Conservation (phyloP, 75 land plant species). For the Azolla pinnata region DNA sequence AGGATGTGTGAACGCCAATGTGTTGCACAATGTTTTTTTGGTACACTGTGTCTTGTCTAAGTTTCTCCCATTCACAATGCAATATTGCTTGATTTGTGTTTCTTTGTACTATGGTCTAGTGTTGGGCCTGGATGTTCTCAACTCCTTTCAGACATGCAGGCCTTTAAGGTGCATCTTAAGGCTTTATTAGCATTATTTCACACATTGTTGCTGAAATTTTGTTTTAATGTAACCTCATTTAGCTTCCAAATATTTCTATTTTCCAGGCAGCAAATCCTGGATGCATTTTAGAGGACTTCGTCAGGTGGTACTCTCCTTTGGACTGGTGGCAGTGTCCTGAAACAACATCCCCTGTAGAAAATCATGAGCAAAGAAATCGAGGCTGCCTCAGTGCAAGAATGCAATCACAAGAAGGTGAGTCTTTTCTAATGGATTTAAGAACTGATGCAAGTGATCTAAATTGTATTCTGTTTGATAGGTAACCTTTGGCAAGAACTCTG, state of each 20-base stretch:
- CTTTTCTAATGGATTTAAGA: background rate
- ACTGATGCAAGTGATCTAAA: background rate
- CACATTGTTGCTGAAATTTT: background rate
- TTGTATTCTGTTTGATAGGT: conserved; percentile 27
- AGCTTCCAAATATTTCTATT: background rate
- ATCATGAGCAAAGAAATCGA: conserved; percentile 25
- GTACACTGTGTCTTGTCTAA: too few species aligned
- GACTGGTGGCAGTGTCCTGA: conserved; percentile 68
- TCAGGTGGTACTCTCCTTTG: conserved; percentile 96
- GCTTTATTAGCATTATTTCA: too few species aligned
- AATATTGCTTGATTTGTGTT: too few species aligned
- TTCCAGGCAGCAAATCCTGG: conserved; percentile 96
- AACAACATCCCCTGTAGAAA: conserved; percentile 13
- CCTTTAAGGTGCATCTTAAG: conserved; percentile 91
- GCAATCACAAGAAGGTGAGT: conserved; percentile 65
- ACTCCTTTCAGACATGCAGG: conserved; percentile 98
- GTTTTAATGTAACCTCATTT: background rate
- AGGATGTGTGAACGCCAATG: too few species aligned
- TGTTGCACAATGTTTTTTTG: too few species aligned
- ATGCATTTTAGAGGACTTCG: conserved; percentile 89
- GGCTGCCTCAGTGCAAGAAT: conserved; percentile 79
- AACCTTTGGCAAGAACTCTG: conserved; percentile 96
- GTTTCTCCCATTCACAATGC: too few species aligned
- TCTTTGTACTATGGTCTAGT: conserved; percentile 29
- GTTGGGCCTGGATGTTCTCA: conserved; percentile 97